Conservation (phyloP, 768 basidiomycete species). For the Russula vinacea region DNA sequence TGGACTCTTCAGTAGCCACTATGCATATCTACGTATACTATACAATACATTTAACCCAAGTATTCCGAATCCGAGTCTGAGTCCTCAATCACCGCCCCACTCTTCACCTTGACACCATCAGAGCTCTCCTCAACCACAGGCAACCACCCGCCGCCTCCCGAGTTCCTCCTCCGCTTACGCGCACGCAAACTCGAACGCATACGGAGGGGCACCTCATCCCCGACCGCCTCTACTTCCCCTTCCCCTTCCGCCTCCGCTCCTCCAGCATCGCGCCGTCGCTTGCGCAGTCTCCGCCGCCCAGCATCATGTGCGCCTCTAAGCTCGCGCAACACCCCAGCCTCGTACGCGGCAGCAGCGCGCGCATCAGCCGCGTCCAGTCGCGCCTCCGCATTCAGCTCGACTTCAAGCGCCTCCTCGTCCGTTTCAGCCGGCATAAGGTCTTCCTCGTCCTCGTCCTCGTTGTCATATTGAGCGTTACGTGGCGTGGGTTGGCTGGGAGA, state of each 20-base stretch:
- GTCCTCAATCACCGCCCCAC: no score
- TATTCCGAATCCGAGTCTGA: no score
- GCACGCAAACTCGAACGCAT: no score
- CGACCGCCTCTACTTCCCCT: background rate
- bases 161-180: no score
- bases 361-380: slow-evolving; percentile 42
- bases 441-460: slow-evolving; percentile 6
- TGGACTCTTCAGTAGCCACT: no score
- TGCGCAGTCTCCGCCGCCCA: background rate
- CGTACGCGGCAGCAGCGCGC: slow-evolving; percentile 37
- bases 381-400: slow-evolving; percentile 46
- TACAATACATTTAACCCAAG: no score
- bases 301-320: background rate
- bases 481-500: no score
- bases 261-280: background rate
- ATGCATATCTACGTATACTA: no score
- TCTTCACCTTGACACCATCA: no score
- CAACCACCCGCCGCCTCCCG: no score
- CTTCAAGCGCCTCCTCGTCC: slow-evolving; percentile 41
- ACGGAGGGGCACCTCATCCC: background rate
- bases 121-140: no score
- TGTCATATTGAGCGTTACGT: background rate
- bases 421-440: slow-evolving; percentile 36
- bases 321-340: slow-evolving; percentile 43
- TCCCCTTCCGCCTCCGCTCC: background rate